These are phyloP conservation scores for Sindora glabra DNA, from an alignment of 306 rosid genomes.

Conservation along the genomic window DNA sequence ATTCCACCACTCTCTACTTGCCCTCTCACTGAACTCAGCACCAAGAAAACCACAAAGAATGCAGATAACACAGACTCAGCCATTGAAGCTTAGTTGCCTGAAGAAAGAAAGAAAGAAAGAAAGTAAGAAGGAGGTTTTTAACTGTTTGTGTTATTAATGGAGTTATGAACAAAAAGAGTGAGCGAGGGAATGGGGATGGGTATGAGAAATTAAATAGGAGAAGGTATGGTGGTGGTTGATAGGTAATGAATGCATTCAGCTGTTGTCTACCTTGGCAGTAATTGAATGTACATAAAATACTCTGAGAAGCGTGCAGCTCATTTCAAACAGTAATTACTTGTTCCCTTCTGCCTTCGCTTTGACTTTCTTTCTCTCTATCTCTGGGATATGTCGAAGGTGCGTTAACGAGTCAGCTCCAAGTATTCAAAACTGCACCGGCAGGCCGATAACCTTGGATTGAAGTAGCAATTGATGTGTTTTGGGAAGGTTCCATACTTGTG, in stretches of 20 bases:
- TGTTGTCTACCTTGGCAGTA: conserved; percentile 36
- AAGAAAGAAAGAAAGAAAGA: background rate
- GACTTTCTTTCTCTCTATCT: too few relatives aligned
- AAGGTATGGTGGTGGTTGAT: conserved; percentile 39
- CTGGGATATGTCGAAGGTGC: too few relatives aligned
- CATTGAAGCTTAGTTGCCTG: conserved; percentile 18
- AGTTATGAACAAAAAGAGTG: background rate
- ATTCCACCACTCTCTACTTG: conserved; percentile 32
- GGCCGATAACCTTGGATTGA: too few relatives aligned
- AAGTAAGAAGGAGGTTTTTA: background rate
- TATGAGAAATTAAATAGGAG: conserved; percentile 18
- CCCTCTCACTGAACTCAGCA: conserved; percentile 16
- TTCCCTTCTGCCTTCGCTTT: background rate
- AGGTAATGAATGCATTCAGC: conserved; percentile 53
- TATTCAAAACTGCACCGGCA: too few relatives aligned
- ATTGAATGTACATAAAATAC: too few relatives aligned
- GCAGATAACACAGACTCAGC: conserved; percentile 18
- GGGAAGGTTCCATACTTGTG: too few relatives aligned
- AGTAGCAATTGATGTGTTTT: too few relatives aligned
- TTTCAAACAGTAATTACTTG: background rate
- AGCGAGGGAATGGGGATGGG: background rate
- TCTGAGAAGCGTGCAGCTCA: conserved; percentile 1
- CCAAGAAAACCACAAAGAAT: conserved; percentile 13
- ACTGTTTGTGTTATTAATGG: background rate
- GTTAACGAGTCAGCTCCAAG: too few relatives aligned